A percentile compares a stretch with the other conserved stretches of the same genome.
Conservation (phyloP, 176 grass and related monocot genomes). For the Phragmites australis region DNA sequence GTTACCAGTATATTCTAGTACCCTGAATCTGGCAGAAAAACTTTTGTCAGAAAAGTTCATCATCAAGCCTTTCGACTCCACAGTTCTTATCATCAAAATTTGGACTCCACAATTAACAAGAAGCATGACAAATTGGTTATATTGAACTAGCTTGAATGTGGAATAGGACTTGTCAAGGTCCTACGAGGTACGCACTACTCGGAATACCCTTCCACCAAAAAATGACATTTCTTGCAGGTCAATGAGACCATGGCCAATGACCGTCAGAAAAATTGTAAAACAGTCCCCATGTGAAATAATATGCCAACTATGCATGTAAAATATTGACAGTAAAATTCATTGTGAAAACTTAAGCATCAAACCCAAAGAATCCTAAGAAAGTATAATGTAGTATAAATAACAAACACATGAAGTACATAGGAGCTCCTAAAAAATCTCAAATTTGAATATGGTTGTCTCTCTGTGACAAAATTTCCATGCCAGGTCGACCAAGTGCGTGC, state of each 20-base stretch:
- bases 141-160: neutral
- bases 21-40: neutral
- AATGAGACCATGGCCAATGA: neutral
- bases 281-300: neutral
- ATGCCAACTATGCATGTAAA: neutral
- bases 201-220: too few relatives aligned
- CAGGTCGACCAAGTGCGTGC: neutral
- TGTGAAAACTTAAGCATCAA: neutral
- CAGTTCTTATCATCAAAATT: neutral
- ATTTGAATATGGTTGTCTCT: neutral
- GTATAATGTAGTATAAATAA: neutral
- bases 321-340: neutral
- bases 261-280: neutral
- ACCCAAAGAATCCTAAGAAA: neutral
- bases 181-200: too few relatives aligned
- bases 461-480: conserved; percentile 42
- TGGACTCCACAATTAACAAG: neutral
- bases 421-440: conserved; percentile 17
- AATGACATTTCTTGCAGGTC: neutral
- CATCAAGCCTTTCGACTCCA: neutral
- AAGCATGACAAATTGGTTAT: neutral
- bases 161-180: too few relatives aligned
- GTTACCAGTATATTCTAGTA: neutral
- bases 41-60: neutral
- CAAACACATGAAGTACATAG: neutral